phyloP scores from a whole-genome alignment of 768 basidiomycete genomes.

The Chiua virens region DNA sequence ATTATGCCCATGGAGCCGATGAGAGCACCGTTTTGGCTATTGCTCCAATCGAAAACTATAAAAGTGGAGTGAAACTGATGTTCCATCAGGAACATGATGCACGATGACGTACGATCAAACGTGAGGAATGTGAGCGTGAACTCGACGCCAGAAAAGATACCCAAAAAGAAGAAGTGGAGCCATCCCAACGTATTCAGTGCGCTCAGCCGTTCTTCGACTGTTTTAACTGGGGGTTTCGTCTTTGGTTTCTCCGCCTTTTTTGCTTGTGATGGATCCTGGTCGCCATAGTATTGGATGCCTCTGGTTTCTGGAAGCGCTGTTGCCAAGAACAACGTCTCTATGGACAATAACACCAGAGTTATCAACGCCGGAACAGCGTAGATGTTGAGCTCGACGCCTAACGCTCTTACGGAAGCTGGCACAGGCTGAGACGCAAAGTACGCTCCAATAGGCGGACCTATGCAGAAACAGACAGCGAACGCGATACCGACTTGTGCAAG shows the following conservation, averaged over 20 bases:
- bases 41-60: conserved; percentile 85
- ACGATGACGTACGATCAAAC: conserved; percentile 66
- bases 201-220: conserved; percentile 50
- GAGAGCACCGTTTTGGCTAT: conserved; percentile 82
- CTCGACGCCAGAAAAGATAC: conserved; percentile 92
- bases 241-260: conserved; percentile 15
- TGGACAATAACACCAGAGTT: conserved; percentile 71
- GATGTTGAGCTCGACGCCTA: conserved; percentile 73
- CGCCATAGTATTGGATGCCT: conserved; percentile 35
- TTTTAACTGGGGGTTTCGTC: conserved; percentile 14
- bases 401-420: conserved; percentile 53
- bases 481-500: conserved; percentile 95
- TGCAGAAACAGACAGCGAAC: conserved; percentile 92
- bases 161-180: conserved; percentile 83
- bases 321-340: conserved; percentile 79
- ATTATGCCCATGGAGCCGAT: conserved; percentile 88
- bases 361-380: conserved; percentile 90
- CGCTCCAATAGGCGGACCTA: conserved; percentile 92
- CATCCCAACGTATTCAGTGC: conserved; percentile 59
- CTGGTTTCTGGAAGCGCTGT: conserved; percentile 85
- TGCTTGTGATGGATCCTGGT: conserved; percentile 19
- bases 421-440: conserved; percentile 91
- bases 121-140: conserved; percentile 96
- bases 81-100: neutral
- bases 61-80: neutral